Percentiles rank a stretch among this genome's conserved stretches.
These are phyloP conservation scores for Aspergillus texensis DNA, from an alignment of 2,329 filamentous ascomycete genomes.

Conservation along the genomic window DNA sequence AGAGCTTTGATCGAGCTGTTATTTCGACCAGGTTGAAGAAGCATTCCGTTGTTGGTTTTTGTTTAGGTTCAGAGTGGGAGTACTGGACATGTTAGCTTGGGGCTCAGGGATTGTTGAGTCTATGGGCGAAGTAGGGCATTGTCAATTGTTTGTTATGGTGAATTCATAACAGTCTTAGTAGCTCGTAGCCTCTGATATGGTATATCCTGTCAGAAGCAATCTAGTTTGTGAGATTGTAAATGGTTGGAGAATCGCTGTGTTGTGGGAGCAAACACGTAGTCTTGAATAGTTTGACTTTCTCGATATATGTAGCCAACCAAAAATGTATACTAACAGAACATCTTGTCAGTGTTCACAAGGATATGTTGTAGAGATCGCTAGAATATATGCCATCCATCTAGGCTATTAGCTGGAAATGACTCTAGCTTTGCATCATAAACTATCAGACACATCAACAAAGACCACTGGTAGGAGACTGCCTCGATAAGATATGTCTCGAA, in stretches of 20 bases:
- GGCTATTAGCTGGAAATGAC: neutral
- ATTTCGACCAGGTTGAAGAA: neutral
- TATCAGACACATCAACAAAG: neutral
- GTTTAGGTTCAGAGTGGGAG: neutral
- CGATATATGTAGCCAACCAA: neutral
- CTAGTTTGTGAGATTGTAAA: neutral
- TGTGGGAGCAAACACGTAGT: neutral
- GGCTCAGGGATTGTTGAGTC: neutral
- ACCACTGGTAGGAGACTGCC: neutral
- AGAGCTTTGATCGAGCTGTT: neutral
- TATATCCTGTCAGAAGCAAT: neutral
- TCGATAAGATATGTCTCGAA: neutral
- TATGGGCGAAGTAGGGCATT: neutral
- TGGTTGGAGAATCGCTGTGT: neutral
- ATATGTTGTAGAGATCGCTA: neutral
- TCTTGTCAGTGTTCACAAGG: neutral
- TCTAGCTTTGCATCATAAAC: neutral
- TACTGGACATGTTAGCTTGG: neutral
- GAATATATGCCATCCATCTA: neutral
- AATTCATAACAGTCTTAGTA: neutral
- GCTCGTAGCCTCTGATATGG: neutral
- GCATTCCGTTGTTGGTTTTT: neutral
- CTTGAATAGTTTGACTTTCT: neutral
- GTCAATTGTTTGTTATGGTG: neutral
- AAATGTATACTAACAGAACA: neutral